A percentile compares a stretch with the other conserved stretches of the same genome.
phyloP scores from a whole-genome alignment of 768 basidiomycete genomes.

The Hygrocybe coccinea region DNA sequence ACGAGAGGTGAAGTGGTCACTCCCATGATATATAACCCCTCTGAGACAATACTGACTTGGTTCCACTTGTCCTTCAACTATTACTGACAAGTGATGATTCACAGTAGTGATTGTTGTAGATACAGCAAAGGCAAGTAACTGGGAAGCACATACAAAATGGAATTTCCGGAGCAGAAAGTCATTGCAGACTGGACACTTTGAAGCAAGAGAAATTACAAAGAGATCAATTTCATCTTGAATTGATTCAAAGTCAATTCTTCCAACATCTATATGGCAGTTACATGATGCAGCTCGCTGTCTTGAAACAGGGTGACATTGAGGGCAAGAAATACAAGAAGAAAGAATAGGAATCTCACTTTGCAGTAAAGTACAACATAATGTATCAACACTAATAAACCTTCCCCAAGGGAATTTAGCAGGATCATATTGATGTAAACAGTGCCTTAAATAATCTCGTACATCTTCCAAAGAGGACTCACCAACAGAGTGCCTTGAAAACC shows the following conservation, averaged over 20 bases:
- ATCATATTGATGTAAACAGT: neutral
- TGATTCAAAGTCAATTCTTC: neutral
- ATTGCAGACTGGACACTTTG: neutral
- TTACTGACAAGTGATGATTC: slow-evolving; percentile 2
- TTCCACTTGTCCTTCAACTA: neutral
- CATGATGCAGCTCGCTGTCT: neutral
- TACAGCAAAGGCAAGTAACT: neutral
- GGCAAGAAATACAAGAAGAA: neutral
- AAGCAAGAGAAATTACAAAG: neutral
- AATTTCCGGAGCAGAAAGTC: neutral
- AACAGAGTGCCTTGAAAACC: neutral
- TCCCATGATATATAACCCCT: slow-evolving; percentile 19
- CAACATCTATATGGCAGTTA: neutral
- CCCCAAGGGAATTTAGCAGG: neutral
- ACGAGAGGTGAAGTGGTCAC: slow-evolving; percentile 16
- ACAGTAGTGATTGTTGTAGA: neutral
- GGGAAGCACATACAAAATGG: neutral
- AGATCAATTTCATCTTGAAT: neutral
- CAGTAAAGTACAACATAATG: neutral
- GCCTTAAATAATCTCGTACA: neutral
- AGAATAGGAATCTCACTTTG: neutral
- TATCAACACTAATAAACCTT: neutral
- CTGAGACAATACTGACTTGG: slow-evolving; percentile 4
- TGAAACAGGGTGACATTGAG: neutral
- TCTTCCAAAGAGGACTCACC: neutral